Base-by-base conservation (phyloP, 768 basidiomycete genomes). In the Podaxis sp. region DNA sequence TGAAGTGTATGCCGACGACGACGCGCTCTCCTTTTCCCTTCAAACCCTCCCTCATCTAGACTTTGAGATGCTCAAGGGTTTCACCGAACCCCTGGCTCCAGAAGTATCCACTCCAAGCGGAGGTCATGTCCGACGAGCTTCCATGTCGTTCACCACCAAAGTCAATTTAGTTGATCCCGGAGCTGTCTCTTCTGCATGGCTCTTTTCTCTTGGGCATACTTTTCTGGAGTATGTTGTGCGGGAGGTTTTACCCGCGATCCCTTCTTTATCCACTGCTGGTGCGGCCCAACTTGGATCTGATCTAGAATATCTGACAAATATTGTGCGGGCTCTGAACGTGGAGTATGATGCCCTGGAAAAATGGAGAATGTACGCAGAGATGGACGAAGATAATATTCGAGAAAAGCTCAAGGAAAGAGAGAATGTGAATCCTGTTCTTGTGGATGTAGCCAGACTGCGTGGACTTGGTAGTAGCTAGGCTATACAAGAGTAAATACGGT, bases 1-100 rank as follows among this genome's bases (percentile, higher is more conserved):
- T 70, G 96, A 98, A 73, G 90, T 96, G 17, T 96, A 97, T 69
- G 93, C 91, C 6, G 89, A 90, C 61, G 95, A 98, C 71, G 94
- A 95, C 64, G 92, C 93, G 9, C 82, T 98, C 8, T 85, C 88
- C 2, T 97, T 95, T 74, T 94, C 93, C 38, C 78, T 98, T 43
- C 86, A 89, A 53, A 93, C 90, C 4, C 77, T 98, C 9, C 93
- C 91, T 0, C 85, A 85, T 67, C 72, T 91, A 55, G 86, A 90
- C 62, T 66, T 76, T 5, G 85, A 88, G 46, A 72, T 83, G 53
- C 70, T 85, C 19, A 81, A 79, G 58, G 78, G 76, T 40, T 70
- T 82, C 5, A 69, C 77, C 2, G 86, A 85, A 62, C 79, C 76
- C 63, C 64, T 69, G 2, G 66, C 68, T 38, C 43, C 38, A 46